phyloP scores from a whole-genome alignment of 192 early-diverging fungal species.

The Chytriomyces sp. region DNA sequence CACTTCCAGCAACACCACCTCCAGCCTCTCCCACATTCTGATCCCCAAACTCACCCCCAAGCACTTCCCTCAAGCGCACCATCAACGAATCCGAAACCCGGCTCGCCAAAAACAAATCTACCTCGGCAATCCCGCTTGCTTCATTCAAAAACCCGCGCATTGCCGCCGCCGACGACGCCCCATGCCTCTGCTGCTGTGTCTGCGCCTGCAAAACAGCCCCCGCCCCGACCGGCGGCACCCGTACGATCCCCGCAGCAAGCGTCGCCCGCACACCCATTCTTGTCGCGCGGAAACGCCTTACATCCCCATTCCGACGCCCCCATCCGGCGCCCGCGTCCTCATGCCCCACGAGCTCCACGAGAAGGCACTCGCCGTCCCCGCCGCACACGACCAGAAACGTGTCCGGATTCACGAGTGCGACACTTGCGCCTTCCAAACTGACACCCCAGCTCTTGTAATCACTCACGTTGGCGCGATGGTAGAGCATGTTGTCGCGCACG shows the following conservation, averaged over 20 bases:
- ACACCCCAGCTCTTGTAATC: constrained; percentile 66
- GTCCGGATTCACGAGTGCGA: constrained; percentile 69
- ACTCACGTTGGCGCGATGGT: constrained; percentile 37
- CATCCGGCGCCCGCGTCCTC: constrained; percentile 65
- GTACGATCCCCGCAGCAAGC: not conserved
- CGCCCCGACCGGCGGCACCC: constrained; percentile 17
- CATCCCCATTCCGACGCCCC: constrained; percentile 65
- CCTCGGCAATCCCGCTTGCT: constrained; percentile 24
- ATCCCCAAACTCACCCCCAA: constrained; percentile 3
- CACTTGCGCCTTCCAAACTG: constrained; percentile 67
- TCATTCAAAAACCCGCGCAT: constrained; percentile 15
- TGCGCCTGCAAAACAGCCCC: not conserved
- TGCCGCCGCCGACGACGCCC: too few relatives aligned
- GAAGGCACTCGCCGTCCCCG: constrained; percentile 63
- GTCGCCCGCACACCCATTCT: constrained; percentile 32
- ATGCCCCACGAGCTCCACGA: constrained; percentile 66
- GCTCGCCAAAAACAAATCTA: constrained; percentile 74
- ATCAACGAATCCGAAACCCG: constrained; percentile 70
- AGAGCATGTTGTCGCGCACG: constrained; percentile 48
- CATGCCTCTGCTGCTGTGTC: too few relatives aligned
- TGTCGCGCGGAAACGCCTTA: constrained; percentile 66
- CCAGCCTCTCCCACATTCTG: not conserved
- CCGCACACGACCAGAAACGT: constrained; percentile 64
- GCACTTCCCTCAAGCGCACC: constrained; percentile 59
- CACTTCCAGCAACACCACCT: not conserved